phyloP scores from a whole-genome alignment of 176 grass and related monocot species.

The Bonia amplexicaulis region DNA sequence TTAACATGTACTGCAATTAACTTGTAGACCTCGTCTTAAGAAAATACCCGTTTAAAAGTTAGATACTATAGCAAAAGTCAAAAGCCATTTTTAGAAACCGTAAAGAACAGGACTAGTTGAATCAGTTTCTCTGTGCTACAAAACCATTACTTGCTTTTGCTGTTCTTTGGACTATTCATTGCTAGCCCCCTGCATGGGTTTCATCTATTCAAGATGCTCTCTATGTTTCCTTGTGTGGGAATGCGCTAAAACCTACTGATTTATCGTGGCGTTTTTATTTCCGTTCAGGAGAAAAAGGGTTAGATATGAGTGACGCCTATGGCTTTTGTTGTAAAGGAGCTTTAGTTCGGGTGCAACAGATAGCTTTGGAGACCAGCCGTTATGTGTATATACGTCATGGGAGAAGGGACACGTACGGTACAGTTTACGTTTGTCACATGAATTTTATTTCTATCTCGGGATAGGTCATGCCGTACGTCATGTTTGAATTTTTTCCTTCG shows the following conservation, averaged over 20 bases:
- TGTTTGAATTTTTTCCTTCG: too few relatives aligned
- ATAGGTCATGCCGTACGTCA: too few relatives aligned
- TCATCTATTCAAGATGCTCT: too few relatives aligned
- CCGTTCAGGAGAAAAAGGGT: neutral
- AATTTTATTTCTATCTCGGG: neutral
- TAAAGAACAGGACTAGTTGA: neutral
- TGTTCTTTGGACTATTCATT: neutral
- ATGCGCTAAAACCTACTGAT: too few relatives aligned
- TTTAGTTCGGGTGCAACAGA: neutral
- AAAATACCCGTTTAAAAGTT: too few relatives aligned
- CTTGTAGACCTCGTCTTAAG: too few relatives aligned
- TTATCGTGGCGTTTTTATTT: neutral
- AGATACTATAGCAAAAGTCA: too few relatives aligned
- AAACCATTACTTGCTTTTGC: neutral
- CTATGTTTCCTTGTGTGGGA: too few relatives aligned
- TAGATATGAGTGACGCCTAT: neutral
- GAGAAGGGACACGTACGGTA: neutral
- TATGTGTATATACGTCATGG: neutral
- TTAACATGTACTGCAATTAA: too few relatives aligned
- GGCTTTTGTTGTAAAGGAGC: neutral
- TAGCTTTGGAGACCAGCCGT: neutral
- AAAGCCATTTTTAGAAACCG: too few relatives aligned
- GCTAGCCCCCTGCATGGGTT: too few relatives aligned
- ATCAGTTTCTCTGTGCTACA: neutral
- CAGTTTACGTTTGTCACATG: neutral